Conservation (phyloP, 2,329 filamentous ascomycete species). For the Domatiomyces globalis region DNA sequence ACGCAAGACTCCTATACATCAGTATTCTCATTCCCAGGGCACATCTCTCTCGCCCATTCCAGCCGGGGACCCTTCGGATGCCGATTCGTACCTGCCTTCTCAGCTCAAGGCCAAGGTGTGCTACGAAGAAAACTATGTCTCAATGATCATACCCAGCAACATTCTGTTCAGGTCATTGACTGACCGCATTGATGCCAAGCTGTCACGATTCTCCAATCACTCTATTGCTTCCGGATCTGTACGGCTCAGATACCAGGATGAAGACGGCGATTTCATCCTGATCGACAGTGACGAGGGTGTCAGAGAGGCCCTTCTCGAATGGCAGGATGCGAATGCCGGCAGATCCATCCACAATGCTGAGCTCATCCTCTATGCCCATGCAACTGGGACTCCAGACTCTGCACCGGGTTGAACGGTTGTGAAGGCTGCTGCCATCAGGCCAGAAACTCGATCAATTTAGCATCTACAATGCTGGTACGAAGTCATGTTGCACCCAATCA, state of each 20-base stretch:
- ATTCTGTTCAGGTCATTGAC: conserved; percentile 88
- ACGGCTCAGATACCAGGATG: conserved; percentile 78
- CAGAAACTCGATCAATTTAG: not conserved
- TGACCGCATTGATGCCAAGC: conserved; percentile 90
- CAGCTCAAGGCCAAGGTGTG: conserved; percentile 95
- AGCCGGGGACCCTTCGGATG: conserved; percentile 9
- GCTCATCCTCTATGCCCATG: conserved; percentile 15
- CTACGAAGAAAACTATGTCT: conserved; percentile 81
- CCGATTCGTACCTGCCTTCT: conserved; percentile 42
- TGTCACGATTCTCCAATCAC: conserved; percentile 70
- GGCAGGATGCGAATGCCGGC: conserved; percentile 57
- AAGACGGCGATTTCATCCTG: conserved; percentile 82
- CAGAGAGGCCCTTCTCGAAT: conserved; percentile 86
- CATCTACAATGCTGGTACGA: not conserved
- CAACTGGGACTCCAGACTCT: not conserved
- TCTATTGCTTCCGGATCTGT: conserved; percentile 71
- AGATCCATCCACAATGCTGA: conserved; percentile 23
- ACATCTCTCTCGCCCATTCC: conserved; percentile 23
- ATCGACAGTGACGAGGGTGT: conserved; percentile 96
- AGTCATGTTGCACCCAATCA: not conserved
- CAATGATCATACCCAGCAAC: conserved; percentile 88
- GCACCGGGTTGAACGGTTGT: not conserved
- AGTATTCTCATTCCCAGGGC: conserved; percentile 16
- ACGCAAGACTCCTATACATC: conserved; percentile 11
- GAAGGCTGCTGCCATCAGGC: not conserved